These are phyloP conservation scores for Phaeosphaeriaceae sp. DNA, from an alignment of 2,329 filamentous ascomycete genomes.

Conservation along the genomic window DNA sequence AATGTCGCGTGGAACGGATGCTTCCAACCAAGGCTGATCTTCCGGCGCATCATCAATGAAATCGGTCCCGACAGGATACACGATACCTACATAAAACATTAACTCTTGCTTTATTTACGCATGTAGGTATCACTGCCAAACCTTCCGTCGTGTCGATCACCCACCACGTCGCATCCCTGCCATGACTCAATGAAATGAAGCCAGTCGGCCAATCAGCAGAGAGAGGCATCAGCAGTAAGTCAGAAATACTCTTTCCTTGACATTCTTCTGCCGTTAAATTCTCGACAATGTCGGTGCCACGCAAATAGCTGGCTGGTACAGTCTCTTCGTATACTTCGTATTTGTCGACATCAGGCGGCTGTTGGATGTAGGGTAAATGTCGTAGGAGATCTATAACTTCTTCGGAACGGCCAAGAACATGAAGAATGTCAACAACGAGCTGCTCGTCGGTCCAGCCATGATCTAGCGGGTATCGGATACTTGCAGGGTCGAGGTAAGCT, in stretches of 20 bases:
- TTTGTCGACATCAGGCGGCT: neutral
- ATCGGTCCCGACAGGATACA: neutral
- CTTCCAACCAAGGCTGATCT: neutral
- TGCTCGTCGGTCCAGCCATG: neutral
- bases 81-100: neutral
- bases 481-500: neutral
- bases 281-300: neutral
- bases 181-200: neutral
- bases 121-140: neutral
- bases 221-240: neutral
- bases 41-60: neutral
- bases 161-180: neutral
- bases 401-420: neutral
- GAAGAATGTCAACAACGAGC: neutral
- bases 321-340: neutral
- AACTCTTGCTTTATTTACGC: neutral
- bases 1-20: neutral
- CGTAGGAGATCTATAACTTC: slow-evolving; percentile 1
- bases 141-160: neutral
- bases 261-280: neutral
- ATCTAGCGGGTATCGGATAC: neutral
- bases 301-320: neutral
- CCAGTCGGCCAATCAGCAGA: neutral
- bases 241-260: neutral
- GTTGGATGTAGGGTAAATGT: neutral